A percentile compares a stretch with the other conserved stretches of the same genome.
Conservation (phyloP, 2,329 filamentous ascomycete species). For the Xylaria sp. region DNA sequence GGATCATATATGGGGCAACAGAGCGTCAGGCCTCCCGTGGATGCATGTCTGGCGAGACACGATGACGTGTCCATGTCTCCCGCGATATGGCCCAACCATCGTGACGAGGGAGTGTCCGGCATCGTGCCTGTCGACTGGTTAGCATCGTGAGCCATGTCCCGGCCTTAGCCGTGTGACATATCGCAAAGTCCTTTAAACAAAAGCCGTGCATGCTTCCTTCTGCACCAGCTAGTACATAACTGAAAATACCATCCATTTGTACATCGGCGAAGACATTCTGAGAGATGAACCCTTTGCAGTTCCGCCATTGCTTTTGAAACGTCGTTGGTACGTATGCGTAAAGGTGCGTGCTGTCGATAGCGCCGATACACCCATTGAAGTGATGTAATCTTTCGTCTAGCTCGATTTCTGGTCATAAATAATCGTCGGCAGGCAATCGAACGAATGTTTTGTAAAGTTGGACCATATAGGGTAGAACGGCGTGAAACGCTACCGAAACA, state of each 20-base stretch:
- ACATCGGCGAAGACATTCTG: not conserved
- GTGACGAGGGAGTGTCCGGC: too few species aligned
- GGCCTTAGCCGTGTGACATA: too few species aligned
- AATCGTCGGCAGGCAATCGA: not conserved
- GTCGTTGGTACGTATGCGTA: not conserved
- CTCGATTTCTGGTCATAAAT: not conserved
- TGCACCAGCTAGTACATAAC: not conserved
- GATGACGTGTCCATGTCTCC: too few species aligned
- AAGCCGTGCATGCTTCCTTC: too few species aligned
- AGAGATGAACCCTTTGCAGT: not conserved
- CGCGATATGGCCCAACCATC: too few species aligned
- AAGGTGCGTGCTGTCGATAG: not conserved
- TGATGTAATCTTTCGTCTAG: not conserved
- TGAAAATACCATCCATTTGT: not conserved
- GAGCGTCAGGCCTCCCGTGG: too few species aligned
- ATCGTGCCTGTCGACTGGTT: too few species aligned
- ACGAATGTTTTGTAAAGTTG: not conserved
- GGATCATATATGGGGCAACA: too few species aligned
- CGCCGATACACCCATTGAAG: not conserved
- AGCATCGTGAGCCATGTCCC: too few species aligned
- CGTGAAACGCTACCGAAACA: not conserved
- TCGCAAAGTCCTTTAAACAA: too few species aligned
- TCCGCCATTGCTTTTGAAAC: not conserved
- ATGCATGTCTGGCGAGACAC: too few species aligned
- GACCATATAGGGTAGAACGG: not conserved